Evolutionary conservation across 148 eudicot genomes (phyloP), one percentile per base, ranked within the genome.

Genomic region (Cornus suecica): DNA sequence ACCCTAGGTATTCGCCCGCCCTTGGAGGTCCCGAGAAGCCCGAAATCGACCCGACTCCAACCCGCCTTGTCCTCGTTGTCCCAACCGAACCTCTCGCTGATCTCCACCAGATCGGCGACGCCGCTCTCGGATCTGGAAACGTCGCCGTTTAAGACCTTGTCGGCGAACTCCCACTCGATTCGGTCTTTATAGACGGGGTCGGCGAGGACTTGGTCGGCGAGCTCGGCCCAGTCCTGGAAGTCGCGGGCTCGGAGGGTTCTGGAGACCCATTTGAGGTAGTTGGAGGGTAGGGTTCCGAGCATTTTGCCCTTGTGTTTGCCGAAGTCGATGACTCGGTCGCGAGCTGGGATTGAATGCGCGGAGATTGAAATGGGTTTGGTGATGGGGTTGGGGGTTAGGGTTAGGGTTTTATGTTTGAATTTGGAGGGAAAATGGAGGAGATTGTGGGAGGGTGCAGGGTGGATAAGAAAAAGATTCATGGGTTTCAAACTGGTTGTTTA

Each of bases 181-280:
- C 98, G 82, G 78, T 94, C 98, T 2, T 75, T 82, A 74, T 94
- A 94, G n/a, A 90, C 83, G 3, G 93, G 90, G 87, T 92, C 97
- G 14, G 66, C 25, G 32, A 94, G 91, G 31, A 94, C 97, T 27
- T 88, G 72, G 66, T 90, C 94, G 25, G 94, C 94, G 0, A 87
- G 83, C 26, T 67, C 74, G 11, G 90, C 93, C 94, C 95, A 92
- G 2, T 88, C 83, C 15, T 80, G 83, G 74, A 80, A 87, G 81
- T 88, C 90, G 60, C 90, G 70, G 0, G 90, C 92, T 65, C 88
- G 51, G 8, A 94, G 87, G 56, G 85, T 90, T 65, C 76, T 79
- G 74, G 93, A 81, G 10, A 90, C 82, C 98, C 98, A 94, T 66
- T 81, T 87, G 27, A 92, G 91, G 84, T 94, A 94, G 32, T 32